Evolutionary conservation across 768 basidiomycete genomes (phyloP).

Genomic region (Tricholoma hemisulphureum): DNA sequence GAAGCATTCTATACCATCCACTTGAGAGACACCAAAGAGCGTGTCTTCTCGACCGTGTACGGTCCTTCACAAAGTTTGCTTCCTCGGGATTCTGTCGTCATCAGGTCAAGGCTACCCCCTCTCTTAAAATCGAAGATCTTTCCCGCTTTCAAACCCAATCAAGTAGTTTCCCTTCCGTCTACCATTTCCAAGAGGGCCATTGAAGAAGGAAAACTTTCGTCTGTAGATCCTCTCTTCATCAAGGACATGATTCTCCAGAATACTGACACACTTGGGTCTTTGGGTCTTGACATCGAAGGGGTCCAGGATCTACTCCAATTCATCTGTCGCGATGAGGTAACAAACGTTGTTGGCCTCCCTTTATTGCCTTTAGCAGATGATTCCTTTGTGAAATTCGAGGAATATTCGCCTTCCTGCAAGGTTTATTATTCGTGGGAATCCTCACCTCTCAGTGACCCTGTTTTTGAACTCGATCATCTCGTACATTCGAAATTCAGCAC

Average conservation of each 20-base stretch:
- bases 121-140: conserved; percentile 14
- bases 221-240: conserved; percentile 15
- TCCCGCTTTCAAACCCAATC: conserved; percentile 14
- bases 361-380: background rate
- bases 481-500: background rate
- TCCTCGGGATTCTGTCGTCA: background rate
- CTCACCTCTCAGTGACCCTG: background rate
- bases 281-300: background rate
- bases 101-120: background rate
- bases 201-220: conserved; percentile 13
- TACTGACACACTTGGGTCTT: background rate
- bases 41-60: background rate
- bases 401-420: background rate
- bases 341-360: background rate
- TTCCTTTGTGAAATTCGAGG: background rate
- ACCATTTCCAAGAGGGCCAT: conserved; percentile 19
- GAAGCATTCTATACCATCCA: background rate
- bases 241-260: background rate
- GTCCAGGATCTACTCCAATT: background rate
- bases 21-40: background rate
- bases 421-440: background rate
- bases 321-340: background rate
- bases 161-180: conserved; percentile 18
- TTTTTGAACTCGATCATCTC: background rate
- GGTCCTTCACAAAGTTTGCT: background rate